phyloP scores from a whole-genome alignment of 331 rosid genomes.

The Saraca asoca region DNA sequence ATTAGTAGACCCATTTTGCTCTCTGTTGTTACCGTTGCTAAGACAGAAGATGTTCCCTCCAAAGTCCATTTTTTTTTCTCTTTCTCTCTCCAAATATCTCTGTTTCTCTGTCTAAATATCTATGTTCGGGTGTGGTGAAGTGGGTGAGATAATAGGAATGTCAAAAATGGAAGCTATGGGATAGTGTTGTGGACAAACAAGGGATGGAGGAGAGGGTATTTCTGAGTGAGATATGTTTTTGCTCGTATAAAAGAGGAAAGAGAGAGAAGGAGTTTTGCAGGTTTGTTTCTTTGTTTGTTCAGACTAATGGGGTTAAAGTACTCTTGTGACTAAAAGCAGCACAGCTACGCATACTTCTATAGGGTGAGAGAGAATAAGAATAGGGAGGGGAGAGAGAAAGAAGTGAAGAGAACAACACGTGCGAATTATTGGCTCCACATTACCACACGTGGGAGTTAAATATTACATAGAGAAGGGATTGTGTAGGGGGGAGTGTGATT shows the following conservation, averaged over 20 bases:
- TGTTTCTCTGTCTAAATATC: neutral
- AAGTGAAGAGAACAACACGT: no score
- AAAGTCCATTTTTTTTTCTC: conserved; percentile 47
- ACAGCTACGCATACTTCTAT: neutral
- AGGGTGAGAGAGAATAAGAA: neutral
- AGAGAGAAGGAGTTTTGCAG: conserved; percentile 19
- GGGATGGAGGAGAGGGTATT: conserved; percentile 8
- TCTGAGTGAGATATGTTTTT: conserved; percentile 13
- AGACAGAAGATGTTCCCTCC: conserved; percentile 60
- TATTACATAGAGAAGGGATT: no score
- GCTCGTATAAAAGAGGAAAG: conserved; percentile 17
- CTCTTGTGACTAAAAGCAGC: conserved; percentile 40
- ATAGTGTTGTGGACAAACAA: neutral
- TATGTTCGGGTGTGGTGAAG: neutral
- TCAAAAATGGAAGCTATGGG: conserved; percentile 3
- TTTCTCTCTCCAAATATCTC: neutral
- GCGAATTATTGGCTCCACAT: no score
- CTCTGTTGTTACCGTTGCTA: conserved; percentile 44
- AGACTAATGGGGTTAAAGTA: conserved; percentile 42
- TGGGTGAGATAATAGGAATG: neutral
- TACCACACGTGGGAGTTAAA: no score
- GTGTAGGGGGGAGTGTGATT: no score
- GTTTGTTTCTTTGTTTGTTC: conserved; percentile 36
- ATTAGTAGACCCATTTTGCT: conserved; percentile 32
- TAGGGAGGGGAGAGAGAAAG: neutral